Conservation (phyloP, 345 rosid species). For the Leavenworthia alabamica region DNA sequence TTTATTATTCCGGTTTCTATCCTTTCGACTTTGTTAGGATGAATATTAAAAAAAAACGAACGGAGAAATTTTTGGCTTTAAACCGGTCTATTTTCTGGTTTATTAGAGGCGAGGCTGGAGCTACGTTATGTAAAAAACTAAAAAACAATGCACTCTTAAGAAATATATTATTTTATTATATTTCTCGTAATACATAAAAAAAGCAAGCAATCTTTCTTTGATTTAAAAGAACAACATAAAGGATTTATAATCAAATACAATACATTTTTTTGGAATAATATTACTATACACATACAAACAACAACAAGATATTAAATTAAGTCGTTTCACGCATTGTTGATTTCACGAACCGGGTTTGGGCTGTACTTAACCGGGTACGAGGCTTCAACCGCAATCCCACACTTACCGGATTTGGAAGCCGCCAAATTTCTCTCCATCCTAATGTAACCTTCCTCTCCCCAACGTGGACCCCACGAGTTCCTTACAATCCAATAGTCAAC, state of each 20-base stretch:
- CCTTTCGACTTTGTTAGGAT: too few relatives aligned
- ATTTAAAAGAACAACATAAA: conserved; percentile 6
- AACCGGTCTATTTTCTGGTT: too few relatives aligned
- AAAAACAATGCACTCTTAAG: not conserved
- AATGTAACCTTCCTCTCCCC: conserved; percentile 84
- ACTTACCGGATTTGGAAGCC: conserved; percentile 43
- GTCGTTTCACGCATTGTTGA: conserved; percentile 45
- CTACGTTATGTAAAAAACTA: not conserved
- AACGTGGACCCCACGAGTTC: conserved; percentile 82
- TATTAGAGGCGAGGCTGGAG: too few relatives aligned
- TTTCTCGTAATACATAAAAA: conserved; percentile 5
- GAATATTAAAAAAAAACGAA: too few relatives aligned
- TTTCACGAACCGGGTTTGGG: conserved; percentile 38
- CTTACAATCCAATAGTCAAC: conserved; percentile 77
- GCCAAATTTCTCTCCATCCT: conserved; percentile 55
- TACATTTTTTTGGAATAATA: not conserved
- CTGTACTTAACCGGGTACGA: conserved; percentile 69
- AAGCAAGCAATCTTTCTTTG: conserved; percentile 8
- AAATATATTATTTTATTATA: conserved; percentile 21
- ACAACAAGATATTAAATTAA: not conserved
- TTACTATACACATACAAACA: conserved; percentile 32
- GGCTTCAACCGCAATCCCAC: conserved; percentile 74
- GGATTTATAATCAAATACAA: too few relatives aligned
- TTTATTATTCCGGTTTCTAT: too few relatives aligned
- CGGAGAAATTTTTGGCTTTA: too few relatives aligned